Base-by-base conservation (phyloP, 345 rosid genomes). In the Brassica incana region DNA sequence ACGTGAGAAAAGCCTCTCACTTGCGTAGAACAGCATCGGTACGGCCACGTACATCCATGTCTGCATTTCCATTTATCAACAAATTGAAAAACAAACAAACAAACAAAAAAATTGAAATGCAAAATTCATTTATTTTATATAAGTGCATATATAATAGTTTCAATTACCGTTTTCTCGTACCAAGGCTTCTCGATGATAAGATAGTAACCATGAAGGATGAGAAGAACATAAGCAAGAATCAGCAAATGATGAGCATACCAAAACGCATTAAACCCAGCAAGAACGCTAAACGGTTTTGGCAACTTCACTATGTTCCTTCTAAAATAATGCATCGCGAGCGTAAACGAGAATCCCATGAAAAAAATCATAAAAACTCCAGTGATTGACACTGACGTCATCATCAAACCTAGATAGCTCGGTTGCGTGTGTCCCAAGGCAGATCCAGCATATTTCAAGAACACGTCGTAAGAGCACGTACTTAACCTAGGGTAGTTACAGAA, bases 241-340 rank as follows among this genome's bases (percentile, higher is more conserved):
- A 95, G 80, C 90, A 95, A 83, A 81, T 95, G 99, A 78, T 93
- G 98, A 5, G 99, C 89, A 78, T 91, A 95, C 99, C 99, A 93
- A 69, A 95, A 93, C 72, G 98, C 81, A 86, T 95, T 95, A 81
- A 95, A 95, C 25, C 98, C 98, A 0, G 95, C 97, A 67, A 93
- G 77, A 29, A 79, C 67, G 79, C 85, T 88, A 74, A 93, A 87
- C 4, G 86, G 87, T 65, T 89, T 86, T 0, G 97, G 94, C 65
- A 92, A 81, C 72, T 88, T 93, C 56, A 95, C 78, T 7, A 87
- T 86, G 50, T 88, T 95, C 81, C 84, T 84, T 63, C 98, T 81
- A 65, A 95, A 95, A 4, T 81, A 84, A 78, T 84, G 91, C 7
- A 84, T 88, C 0, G 97, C 98, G 3, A 93, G 84, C 0, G 90